phyloP scores from a whole-genome alignment of 1,284 basidiomycete genomes.

The Melampsora allii-populina region DNA sequence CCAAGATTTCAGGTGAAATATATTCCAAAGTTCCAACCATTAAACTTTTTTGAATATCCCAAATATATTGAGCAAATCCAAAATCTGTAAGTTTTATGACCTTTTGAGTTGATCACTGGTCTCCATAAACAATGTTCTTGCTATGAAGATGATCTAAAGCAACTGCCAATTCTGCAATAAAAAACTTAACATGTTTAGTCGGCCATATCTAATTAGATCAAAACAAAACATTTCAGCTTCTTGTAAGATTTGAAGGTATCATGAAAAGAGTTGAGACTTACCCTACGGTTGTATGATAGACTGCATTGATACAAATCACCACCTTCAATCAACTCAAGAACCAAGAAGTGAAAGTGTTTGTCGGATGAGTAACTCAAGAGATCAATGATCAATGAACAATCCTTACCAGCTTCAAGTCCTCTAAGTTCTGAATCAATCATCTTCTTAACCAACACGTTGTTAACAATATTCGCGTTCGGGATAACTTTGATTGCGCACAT shows the following conservation, averaged over 20 bases:
- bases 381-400: constrained; percentile 2
- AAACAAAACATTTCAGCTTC: not conserved
- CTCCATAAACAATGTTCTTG: constrained; percentile 1
- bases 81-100: constrained; percentile 21
- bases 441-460: constrained; percentile 3
- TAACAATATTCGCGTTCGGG: not conserved
- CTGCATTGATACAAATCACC: too few species aligned
- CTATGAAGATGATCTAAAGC: constrained; percentile 10
- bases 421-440: not conserved
- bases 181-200: not conserved
- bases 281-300: not conserved
- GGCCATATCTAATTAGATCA: not conserved
- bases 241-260: too few species aligned
- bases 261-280: not conserved
- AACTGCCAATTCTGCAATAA: not conserved
- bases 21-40: constrained; percentile 9
- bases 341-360: not conserved
- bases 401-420: not conserved
- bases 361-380: not conserved
- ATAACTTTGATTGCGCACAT: constrained; percentile 16
- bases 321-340: not conserved
- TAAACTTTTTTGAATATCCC: not conserved
- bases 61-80: not conserved
- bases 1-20: constrained; percentile 18
- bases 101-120: not conserved